Conservation (phyloP, 2,329 filamentous ascomycete species). For the Hymenoscyphus scutula region DNA sequence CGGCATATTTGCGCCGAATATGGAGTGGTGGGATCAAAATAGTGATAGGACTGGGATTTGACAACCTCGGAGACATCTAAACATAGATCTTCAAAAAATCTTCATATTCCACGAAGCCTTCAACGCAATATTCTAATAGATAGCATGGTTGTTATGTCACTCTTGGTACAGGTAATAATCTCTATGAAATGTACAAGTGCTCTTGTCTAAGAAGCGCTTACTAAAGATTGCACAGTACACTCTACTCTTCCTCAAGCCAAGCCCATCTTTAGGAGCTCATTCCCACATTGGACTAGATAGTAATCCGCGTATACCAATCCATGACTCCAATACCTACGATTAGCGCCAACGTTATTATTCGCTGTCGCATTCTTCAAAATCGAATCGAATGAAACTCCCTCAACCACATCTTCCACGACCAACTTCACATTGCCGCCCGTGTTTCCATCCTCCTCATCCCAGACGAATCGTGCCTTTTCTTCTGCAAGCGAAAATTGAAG, state of each 20-base stretch:
- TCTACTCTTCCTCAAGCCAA: constrained; percentile 13
- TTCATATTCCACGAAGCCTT: no score
- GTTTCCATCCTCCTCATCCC: background rate
- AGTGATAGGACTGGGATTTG: no score
- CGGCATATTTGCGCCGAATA: no score
- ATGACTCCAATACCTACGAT: constrained; percentile 20
- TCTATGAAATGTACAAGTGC: no score
- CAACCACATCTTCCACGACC: background rate
- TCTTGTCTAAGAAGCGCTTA: no score
- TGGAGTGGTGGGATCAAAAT: no score
- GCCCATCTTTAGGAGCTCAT: constrained; percentile 26
- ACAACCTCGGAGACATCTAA: no score
- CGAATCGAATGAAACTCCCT: constrained; percentile 14
- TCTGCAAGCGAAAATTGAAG: constrained; percentile 22
- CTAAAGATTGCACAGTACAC: no score
- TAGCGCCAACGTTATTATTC: constrained; percentile 22
- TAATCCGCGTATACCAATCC: constrained; percentile 30
- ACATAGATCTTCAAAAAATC: no score
- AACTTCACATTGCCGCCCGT: background rate
- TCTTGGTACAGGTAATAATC: no score
- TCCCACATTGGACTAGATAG: constrained; percentile 26
- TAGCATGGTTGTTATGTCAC: no score
- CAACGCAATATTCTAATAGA: no score
- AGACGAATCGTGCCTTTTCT: constrained; percentile 19
- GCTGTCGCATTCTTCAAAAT: constrained; percentile 27